Conservation (phyloP, 2,329 filamentous ascomycete species). For the Colletotrichum sp. region DNA sequence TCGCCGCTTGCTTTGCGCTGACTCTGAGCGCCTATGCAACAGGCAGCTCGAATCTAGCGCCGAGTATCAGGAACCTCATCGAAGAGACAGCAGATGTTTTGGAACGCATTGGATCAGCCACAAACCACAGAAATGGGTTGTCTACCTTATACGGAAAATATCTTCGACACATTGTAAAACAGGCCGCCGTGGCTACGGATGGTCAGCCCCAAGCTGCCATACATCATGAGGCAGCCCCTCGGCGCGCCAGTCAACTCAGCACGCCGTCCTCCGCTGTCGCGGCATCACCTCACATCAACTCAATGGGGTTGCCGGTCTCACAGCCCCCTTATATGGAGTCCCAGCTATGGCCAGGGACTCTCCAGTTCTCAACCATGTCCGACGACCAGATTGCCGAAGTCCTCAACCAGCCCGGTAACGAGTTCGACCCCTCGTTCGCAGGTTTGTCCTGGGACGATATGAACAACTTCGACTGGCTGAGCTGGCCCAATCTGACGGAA, state of each 20-base stretch:
- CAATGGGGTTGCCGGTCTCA: conserved; percentile 24
- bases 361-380: conserved; percentile 73
- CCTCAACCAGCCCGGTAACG: conserved; percentile 66
- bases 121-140: conserved; percentile 70
- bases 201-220: not conserved
- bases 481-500: conserved; percentile 49
- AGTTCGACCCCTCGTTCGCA: conserved; percentile 60
- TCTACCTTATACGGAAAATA: conserved; percentile 58
- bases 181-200: conserved; percentile 32
- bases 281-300: conserved; percentile 4
- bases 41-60: conserved; percentile 62
- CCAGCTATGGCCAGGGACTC: conserved; percentile 51
- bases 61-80: conserved; percentile 68
- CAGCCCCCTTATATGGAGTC: conserved; percentile 31
- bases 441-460: conserved; percentile 66
- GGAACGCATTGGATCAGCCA: conserved; percentile 71
- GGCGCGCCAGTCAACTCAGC: not conserved
- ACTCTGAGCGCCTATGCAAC: conserved; percentile 65
- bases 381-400: conserved; percentile 72
- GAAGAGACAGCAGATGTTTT: conserved; percentile 73
- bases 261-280: conserved; percentile 4
- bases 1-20: conserved; percentile 73
- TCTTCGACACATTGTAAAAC: conserved; percentile 47
- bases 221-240: not conserved
- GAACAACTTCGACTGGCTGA: conserved; percentile 62